Base-by-base conservation (phyloP, 169 alveolate species). In the Eimeria praecox region DNA sequence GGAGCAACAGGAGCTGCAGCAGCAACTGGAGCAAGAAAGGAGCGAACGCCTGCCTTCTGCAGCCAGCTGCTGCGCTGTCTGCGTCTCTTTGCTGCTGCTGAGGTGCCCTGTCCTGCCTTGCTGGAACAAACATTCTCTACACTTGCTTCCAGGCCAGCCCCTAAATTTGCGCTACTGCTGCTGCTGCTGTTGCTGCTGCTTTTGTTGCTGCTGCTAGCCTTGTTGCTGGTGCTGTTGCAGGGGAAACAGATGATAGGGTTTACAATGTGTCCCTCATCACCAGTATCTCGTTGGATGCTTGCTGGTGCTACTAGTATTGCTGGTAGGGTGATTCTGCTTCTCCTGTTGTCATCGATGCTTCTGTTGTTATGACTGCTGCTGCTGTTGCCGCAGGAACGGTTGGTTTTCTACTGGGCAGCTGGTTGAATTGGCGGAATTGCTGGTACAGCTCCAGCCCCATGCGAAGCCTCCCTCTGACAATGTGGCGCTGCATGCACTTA, bases 321-420 rank as follows among this genome's bases (percentile, higher is more conserved):
- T 40, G 73, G 14, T 83, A 75, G 44, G 6, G 82, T 10, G 2
- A 33, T 10, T 16, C 90, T 46, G 40, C n/a, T 18, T 42, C 52
- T 40, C 35, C 33, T 20, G 30, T 27, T 33, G 49, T 40, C 24
- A 40, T 71, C 27, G 44, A 38, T 33, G 46, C 5, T 10, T 9
- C 20, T 83, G 38, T 54, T 54, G 75, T 33, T 27, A 16, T 18
- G 22, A 4, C 49, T 56, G 80, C 62, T 38, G 64, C 80, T 86
- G 92, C 92, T 59, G 92, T 24, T 86, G 92, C 92, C 27, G 80
- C 92, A 86, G 92, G 69, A 59, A 62, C 92, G 62, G 10, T 22
- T 86, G 92, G 92, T 86, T 86, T 86, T 86, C 92, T 59, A 56
- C 59, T 9, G 92, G 66, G 27, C 92, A 86, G 92, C 78, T 86